Evolutionary conservation across 345 rosid genomes (phyloP), one percentile per base, ranked within the genome.

Genomic region (Salix exigua): DNA sequence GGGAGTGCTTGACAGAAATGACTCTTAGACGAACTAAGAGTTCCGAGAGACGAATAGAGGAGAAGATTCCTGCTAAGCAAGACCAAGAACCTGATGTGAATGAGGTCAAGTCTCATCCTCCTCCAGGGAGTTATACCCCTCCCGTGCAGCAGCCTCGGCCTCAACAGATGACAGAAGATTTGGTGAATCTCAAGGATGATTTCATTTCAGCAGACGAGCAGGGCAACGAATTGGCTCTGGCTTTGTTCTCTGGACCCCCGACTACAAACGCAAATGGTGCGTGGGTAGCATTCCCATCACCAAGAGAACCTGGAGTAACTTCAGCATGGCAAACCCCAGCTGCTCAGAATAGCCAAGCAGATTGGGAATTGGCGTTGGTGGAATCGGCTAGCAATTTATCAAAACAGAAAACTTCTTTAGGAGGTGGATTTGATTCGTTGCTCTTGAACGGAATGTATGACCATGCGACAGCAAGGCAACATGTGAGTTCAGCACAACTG

Each of bases 321-420:
- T 81, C 80, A 42, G 80, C 80, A 7, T 73, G 83, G 83, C 83
- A 76, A 71, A 76, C 68, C 16, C 83, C 74, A 21, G 77, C 80
- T 23, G 80, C 71, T 35, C 80, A 81, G 80, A 68, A n/a, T 19
- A 77, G 68, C 4, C 69, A 62, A 63, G 77, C 74, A 19, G 77
- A 77, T 30, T 77, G 83, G 83, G 80, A 81, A 69, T 21, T 77
- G 48, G 80, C 78, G 16, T 69, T 81, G 53, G 80, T 81, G 66
- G 83, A 77, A 73, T 30, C 83, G 18, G 35, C 71, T 17, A 77
- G 83, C 53, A 77, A 76, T 72, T 70, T 81, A 4, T 72, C 75
- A 9, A 81, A 77, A 30, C 80, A 77, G 78, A 76, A 69, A 62
- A 78, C 80, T 60, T n/a, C 60, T 23, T 26, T 77, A 23, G 80